Conservation (phyloP, 257 asterid genomes). For the Datura wrightii region DNA sequence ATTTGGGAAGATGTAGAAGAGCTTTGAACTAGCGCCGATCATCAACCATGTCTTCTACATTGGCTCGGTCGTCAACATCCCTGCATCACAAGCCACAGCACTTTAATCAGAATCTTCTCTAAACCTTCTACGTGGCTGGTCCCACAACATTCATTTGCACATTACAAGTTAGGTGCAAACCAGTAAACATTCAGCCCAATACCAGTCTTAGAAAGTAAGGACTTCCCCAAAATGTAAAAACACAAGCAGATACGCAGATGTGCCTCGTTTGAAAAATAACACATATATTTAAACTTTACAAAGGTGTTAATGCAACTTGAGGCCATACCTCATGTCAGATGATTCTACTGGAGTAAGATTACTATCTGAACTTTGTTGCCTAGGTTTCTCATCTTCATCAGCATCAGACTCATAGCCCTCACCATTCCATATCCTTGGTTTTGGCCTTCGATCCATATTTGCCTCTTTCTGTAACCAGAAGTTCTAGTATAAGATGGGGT, state of each 20-base stretch:
- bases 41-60: constrained; percentile 45
- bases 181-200: neutral
- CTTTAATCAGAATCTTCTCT: neutral
- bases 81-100: constrained; percentile 39
- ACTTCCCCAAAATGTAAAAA: neutral
- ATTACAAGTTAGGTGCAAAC: neutral
- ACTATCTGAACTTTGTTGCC: constrained; percentile 49
- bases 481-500: constrained; percentile 31
- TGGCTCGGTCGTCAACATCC: constrained; percentile 42
- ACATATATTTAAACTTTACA: neutral
- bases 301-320: neutral
- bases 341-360: constrained; percentile 43
- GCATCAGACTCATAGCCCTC: constrained; percentile 73
- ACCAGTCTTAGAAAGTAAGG: neutral
- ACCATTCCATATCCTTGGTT: constrained; percentile 91
- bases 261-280: neutral
- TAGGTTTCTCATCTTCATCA: constrained; percentile 62
- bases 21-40: constrained; percentile 23
- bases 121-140: neutral
- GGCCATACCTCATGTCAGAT: constrained; percentile 58
- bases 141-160: neutral
- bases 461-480: constrained; percentile 64
- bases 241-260: neutral
- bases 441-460: constrained; percentile 75
- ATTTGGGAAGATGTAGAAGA: constrained; percentile 1